phyloP scores from a whole-genome alignment of 371 early-diverging fungal genomes.

The Choanephora cucurbitarum region DNA sequence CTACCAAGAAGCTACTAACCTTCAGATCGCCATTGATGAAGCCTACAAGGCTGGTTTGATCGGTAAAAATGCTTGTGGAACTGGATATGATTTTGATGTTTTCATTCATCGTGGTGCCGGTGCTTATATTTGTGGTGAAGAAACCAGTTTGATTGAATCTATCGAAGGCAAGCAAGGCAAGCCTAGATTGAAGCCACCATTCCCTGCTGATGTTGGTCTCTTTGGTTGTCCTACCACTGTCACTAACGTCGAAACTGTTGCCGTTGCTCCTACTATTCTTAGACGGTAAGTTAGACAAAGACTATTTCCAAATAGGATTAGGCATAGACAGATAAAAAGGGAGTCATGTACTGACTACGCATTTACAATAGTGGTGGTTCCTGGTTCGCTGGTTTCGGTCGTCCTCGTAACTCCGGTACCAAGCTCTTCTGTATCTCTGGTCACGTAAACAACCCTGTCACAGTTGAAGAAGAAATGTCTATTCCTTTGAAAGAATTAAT shows the following conservation, averaged over 20 bases:
- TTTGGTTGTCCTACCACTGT: constrained; percentile 99
- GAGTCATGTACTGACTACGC: too few species aligned
- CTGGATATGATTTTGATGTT: constrained; percentile 95
- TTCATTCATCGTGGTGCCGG: constrained; percentile 97
- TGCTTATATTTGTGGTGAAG: constrained; percentile 98
- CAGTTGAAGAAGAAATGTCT: constrained; percentile 98
- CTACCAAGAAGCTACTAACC: constrained; percentile 92
- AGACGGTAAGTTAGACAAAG: constrained; percentile 54
- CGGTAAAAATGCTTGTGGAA: constrained; percentile 97
- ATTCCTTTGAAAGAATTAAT: constrained; percentile 94
- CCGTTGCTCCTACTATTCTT: constrained; percentile 95
- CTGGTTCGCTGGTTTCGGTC: constrained; percentile 96
- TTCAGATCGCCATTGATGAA: constrained; percentile 95
- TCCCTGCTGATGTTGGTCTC: constrained; percentile 97
- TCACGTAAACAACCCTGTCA: constrained; percentile 96
- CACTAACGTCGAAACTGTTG: constrained; percentile 97
- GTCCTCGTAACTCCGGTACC: constrained; percentile 92
- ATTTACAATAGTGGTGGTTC: constrained; percentile 67
- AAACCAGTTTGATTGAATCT: constrained; percentile 96
- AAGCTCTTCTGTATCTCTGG: constrained; percentile 98
- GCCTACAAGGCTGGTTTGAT: constrained; percentile 93
- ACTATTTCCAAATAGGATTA: constrained; percentile 1
- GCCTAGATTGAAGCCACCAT: constrained; percentile 98
- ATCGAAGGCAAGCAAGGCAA: constrained; percentile 98
- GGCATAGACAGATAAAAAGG: neutral